A percentile compares a stretch with the other conserved stretches of the same genome.
These are phyloP conservation scores for Phascolomyces articulosus DNA, from an alignment of 371 early-diverging fungal genomes.

Conservation along the genomic window DNA sequence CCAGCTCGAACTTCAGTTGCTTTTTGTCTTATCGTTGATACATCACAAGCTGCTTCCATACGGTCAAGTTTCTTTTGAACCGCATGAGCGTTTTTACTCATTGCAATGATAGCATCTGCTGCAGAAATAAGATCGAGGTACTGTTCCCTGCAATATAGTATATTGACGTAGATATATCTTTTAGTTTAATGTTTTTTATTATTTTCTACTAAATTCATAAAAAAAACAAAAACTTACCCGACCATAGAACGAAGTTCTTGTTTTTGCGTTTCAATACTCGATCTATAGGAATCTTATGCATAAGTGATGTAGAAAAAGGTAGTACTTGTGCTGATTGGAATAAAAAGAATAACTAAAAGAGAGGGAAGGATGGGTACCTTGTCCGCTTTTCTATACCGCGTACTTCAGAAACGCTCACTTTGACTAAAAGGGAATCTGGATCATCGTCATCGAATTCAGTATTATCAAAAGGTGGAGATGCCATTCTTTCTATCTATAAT, in stretches of 20 bases:
- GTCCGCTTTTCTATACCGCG: slow-evolving; percentile 27
- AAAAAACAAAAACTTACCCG: slow-evolving; percentile 61
- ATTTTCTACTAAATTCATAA: too few relatives aligned
- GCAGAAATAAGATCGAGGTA: slow-evolving; percentile 86
- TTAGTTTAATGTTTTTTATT: too few relatives aligned
- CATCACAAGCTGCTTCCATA: slow-evolving; percentile 65
- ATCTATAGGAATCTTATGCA: slow-evolving; percentile 27
- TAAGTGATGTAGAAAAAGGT: neutral
- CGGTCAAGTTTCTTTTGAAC: slow-evolving; percentile 62
- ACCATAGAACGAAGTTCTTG: slow-evolving; percentile 85
- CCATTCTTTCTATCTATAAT: neutral
- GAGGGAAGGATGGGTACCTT: slow-evolving; percentile 13
- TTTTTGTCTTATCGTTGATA: slow-evolving; percentile 48
- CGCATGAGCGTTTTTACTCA: slow-evolving; percentile 64
- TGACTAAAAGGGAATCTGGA: slow-evolving; percentile 20
- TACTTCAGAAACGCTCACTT: slow-evolving; percentile 26
- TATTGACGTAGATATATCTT: too few relatives aligned
- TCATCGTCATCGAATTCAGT: slow-evolving; percentile 10
- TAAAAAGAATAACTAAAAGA: neutral
- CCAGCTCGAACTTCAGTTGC: slow-evolving; percentile 11
- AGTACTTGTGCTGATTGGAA: too few relatives aligned
- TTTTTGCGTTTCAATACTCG: slow-evolving; percentile 77
- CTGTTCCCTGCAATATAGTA: too few relatives aligned
- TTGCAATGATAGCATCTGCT: slow-evolving; percentile 79
- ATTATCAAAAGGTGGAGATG: neutral